Evolutionary conservation across 1,139 yeast species (phyloP), one percentile per base, ranked within the genome.

Genomic region (Candida glucosophila): DNA sequence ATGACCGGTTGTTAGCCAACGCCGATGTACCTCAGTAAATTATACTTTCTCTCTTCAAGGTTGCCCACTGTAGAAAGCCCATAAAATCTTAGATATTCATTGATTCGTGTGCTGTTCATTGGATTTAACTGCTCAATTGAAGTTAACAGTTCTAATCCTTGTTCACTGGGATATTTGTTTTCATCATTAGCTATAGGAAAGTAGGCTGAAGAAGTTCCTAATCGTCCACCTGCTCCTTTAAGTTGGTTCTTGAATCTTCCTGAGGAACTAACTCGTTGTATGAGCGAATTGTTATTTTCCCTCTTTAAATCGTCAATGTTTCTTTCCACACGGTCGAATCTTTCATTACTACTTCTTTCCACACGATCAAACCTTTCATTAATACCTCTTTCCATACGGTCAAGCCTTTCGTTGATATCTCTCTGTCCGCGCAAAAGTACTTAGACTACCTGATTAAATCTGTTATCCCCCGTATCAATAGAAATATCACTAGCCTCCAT

Each of bases 281-380:
- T n/a, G n/a, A n/a, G n/a, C n/a, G n/a, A n/a, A n/a, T n/a, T n/a
- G 18, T 16, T 16, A 8, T 8, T 8, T 16, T 16, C 9, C n/a
- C n/a, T 16, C n/a, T n/a, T n/a, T n/a, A 16, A 8, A n/a, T 16
- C n/a, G n/a, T 16, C 18, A 8, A n/a, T 16, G 9, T 8, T 16
- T n/a, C 18, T 16, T n/a, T 16, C 18, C n/a, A 16, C n/a, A n/a
- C n/a, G 8, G n/a, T 16, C 18, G n/a, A 16, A 16, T 16, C 18
- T 16, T n/a, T 16, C 9, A 16, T 8, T n/a, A 8, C 9, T 16
- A 8, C 9, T 16, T n/a, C 18, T 16, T n/a, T 16, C 18, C n/a
- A 16, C n/a, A n/a, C n/a, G 8, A 16, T 16, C 18, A 16, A 16
- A 16, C n/a, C 18, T 16, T n/a, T 16, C 9, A 16, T 8, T n/a